Conservation (phyloP, 768 basidiomycete genomes). For the Termitomyces sp. region DNA sequence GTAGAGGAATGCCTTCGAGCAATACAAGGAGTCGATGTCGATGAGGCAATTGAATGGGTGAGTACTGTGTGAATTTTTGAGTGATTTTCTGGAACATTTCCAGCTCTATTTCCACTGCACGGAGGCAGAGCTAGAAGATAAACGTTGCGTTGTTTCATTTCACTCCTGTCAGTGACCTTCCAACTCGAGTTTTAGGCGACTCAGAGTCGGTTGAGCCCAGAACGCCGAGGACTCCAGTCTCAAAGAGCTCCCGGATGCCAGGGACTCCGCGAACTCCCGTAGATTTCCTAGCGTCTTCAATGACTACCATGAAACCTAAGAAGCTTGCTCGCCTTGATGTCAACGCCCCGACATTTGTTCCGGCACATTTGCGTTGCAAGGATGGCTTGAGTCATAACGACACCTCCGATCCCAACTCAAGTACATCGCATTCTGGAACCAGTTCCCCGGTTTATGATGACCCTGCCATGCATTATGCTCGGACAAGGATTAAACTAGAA, state of each 20-base stretch:
- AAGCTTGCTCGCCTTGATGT: constrained; percentile 29
- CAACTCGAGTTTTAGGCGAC: neutral
- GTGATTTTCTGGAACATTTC: neutral
- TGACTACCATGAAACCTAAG: constrained; percentile 12
- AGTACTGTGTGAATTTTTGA: constrained; percentile 13
- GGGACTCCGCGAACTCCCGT: constrained; percentile 30
- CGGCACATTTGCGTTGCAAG: constrained; percentile 17
- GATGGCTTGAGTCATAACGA: constrained; percentile 8
- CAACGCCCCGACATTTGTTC: constrained; percentile 34
- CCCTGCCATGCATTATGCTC: constrained; percentile 58
- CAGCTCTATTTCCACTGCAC: constrained; percentile 66
- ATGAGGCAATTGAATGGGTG: constrained; percentile 92
- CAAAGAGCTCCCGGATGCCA: constrained; percentile 17
- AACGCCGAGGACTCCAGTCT: constrained; percentile 9
- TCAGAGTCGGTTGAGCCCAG: constrained; percentile 12
- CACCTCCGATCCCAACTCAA: constrained; percentile 13
- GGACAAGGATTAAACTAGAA: constrained; percentile 53
- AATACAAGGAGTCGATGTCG: constrained; percentile 68
- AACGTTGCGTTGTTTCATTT: constrained; percentile 21
- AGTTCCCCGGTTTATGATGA: constrained; percentile 41
- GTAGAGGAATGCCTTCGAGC: constrained; percentile 68
- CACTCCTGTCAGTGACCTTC: neutral
- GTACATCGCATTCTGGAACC: constrained; percentile 22
- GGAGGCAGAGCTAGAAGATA: constrained; percentile 49
- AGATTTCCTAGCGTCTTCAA: constrained; percentile 23